Conservation (phyloP, 2,329 filamentous ascomycete species). For the Aspergillus fischeri region DNA sequence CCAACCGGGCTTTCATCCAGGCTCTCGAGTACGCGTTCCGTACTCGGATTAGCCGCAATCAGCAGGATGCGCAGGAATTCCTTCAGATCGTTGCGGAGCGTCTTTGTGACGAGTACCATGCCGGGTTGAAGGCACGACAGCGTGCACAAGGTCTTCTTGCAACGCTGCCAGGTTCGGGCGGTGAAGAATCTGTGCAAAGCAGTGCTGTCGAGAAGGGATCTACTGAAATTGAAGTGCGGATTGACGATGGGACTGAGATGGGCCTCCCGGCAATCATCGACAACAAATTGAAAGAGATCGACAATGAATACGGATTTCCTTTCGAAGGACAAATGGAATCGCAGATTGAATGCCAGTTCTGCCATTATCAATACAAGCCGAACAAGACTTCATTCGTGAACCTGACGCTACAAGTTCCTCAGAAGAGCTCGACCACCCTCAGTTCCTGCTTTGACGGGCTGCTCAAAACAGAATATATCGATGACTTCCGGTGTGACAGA, state of each 20-base stretch:
- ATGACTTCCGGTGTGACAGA: conserved; percentile 93
- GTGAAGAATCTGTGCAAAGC: conserved; percentile 6
- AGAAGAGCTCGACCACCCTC: conserved; percentile 73
- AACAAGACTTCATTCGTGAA: conserved; percentile 84
- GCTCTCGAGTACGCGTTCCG: conserved; percentile 81
- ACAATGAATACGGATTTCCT: conserved; percentile 63
- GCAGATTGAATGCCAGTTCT: conserved; percentile 90
- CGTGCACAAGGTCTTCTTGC: conserved; percentile 26
- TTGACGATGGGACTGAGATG: conserved; percentile 31
- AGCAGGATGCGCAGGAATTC: conserved; percentile 98
- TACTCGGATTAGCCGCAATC: conserved; percentile 85
- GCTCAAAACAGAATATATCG: conserved; percentile 92
- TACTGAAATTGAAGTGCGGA: conserved; percentile 31
- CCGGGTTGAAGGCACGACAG: conserved; percentile 68
- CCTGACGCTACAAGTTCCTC: conserved; percentile 85
- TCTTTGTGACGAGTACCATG: conserved; percentile 89
- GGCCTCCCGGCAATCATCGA: conserved; percentile 34
- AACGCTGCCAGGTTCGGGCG: conserved; percentile 15
- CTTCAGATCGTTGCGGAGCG: conserved; percentile 89
- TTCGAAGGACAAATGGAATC: conserved; percentile 90
- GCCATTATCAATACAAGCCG: conserved; percentile 82
- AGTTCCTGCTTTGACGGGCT: conserved; percentile 89
- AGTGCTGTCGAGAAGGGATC: conserved; percentile 18
- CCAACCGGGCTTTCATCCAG: conserved; percentile 76
- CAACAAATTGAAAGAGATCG: conserved; percentile 34